Evolutionary conservation across 225 moss, liverwort and hornwort genomes (phyloP), one percentile per base, ranked within the genome.

Genomic region (Physcomitrium patens): DNA sequence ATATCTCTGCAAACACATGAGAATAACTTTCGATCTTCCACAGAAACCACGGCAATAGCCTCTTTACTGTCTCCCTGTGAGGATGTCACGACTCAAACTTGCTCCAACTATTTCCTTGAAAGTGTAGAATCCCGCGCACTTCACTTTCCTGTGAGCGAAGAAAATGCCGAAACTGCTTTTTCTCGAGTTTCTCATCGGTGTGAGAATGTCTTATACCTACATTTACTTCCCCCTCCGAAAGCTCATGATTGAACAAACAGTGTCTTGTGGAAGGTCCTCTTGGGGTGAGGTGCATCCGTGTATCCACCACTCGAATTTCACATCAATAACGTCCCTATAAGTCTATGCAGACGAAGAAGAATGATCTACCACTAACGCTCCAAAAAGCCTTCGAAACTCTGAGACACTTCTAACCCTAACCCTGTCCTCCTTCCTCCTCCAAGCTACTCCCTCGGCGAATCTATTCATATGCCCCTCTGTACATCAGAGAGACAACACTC

Each of bases 1-100:
- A 84, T 84, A 62, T 48, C 55, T 80, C 52, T 75, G 77, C 56
- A 79, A 59, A 72, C 78, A 84, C 80, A 84, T 80, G 62, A 61
- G 5, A 65, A 17, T 42, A 4, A 37, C 31, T 55, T 65, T 48
- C 66, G 20, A 14, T 48, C 51, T 72, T 31, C 27, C 8, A 62
- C 44, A 64, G 67, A 37, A 37, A 37, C 31, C 31, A 37, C 31
- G 7, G 31, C 31, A 37, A 37, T 37, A 37, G 49, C 44, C 64
- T 60, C 79, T 68, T 63, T 65, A 50, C 63, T 49, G 45, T 53
- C 64, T 7, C 31, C 63, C 28, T 59, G 17, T 26, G 24, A 26
- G 20, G 54, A 65, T 65, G 3, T 63, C 59, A 70, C 26, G 64
- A 5, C 66, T 48, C 67, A 56, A 2, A 49, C 12, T 18, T 5